phyloP scores from a whole-genome alignment of 2,329 filamentous ascomycete genomes.

The Diaporthe helianthi region DNA sequence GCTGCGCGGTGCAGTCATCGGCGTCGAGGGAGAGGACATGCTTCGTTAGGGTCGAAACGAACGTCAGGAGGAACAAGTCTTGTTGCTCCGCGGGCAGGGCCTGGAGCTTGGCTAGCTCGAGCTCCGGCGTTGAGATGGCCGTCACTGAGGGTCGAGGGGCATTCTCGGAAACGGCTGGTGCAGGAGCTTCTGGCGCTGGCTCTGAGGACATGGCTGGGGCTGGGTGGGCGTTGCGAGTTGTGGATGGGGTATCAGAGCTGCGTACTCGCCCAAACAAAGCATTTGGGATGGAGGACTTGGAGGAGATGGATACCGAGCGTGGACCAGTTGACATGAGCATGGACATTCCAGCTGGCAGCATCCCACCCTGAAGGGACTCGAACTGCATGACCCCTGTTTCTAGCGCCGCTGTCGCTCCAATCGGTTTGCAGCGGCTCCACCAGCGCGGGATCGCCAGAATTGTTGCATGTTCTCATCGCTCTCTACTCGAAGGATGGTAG shows the following conservation, averaged over 20 bases:
- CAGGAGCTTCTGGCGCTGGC: slow-evolving; percentile 33
- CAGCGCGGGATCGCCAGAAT: slow-evolving; percentile 27
- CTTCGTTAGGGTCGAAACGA: slow-evolving; percentile 80
- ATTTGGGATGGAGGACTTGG: slow-evolving; percentile 9
- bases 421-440: slow-evolving; percentile 33
- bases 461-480: slow-evolving; percentile 1
- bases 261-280: slow-evolving; percentile 27
- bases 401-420: slow-evolving; percentile 30
- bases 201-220: slow-evolving; percentile 36
- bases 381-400: slow-evolving; percentile 31
- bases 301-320: neutral
- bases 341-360: slow-evolving; percentile 33
- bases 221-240: neutral
- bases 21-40: slow-evolving; percentile 77
- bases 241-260: slow-evolving; percentile 19
- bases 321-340: no score
- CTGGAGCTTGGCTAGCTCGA: slow-evolving; percentile 90
- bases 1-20: slow-evolving; percentile 86
- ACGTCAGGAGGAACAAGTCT: slow-evolving; percentile 90
- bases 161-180: slow-evolving; percentile 42
- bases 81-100: slow-evolving; percentile 92
- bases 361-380: slow-evolving; percentile 26
- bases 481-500: neutral
- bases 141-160: slow-evolving; percentile 39
- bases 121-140: slow-evolving; percentile 67